A percentile compares a stretch with the other conserved stretches of the same genome.
Conservation (phyloP, 78 protist species). For the Dictyostelium purpureum region DNA sequence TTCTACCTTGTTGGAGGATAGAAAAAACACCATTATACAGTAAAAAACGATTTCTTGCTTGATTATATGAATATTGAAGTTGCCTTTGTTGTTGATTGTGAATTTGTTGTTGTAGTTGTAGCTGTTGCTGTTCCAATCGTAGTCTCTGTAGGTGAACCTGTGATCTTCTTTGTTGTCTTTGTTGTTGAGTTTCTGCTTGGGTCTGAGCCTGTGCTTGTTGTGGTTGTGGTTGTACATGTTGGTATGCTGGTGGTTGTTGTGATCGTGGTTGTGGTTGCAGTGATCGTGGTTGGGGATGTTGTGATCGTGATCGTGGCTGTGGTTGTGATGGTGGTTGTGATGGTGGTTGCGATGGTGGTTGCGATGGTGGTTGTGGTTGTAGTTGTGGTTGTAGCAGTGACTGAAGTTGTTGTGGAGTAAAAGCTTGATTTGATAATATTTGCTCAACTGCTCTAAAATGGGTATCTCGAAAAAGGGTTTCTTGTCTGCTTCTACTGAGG, state of each 20-base stretch:
- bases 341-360: too few species aligned
- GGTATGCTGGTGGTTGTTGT: too few species aligned
- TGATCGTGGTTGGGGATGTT: not conserved
- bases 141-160: not conserved
- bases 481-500: too few species aligned
- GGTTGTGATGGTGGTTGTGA: not conserved
- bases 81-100: not conserved
- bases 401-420: not conserved
- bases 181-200: not conserved
- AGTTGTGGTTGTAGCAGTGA: not conserved
- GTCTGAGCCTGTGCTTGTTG: not conserved
- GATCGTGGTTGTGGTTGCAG: not conserved
- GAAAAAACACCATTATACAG: too few species aligned
- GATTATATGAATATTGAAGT: not conserved
- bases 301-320: slow-evolving; percentile 13
- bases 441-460: too few species aligned
- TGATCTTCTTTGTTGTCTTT: not conserved
- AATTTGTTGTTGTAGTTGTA: not conserved
- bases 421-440: too few species aligned
- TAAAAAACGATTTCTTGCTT: not conserved
- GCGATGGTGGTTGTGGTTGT: too few species aligned
- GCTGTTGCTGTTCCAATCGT: not conserved
- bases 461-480: too few species aligned
- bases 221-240: not conserved
- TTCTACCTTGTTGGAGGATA: too few species aligned